Conservation (phyloP, 163 green algal species). For the Scenedesmus sp. region DNA sequence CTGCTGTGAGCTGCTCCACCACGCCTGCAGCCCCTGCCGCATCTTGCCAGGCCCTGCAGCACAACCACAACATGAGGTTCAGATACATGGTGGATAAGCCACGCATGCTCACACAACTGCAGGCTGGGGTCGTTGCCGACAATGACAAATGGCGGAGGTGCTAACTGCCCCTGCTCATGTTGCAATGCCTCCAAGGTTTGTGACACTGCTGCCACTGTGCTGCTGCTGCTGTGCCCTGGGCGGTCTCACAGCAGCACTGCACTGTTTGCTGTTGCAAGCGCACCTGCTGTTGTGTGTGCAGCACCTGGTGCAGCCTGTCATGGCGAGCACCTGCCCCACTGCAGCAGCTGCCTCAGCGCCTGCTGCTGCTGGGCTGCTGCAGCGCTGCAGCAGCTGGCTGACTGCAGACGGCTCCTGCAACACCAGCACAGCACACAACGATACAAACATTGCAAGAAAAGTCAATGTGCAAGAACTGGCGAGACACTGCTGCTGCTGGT, state of each 20-base stretch:
- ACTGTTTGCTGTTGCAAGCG: not conserved
- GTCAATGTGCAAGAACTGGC: not conserved
- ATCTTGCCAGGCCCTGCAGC: not conserved
- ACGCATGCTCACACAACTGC: no score
- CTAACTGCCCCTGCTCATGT: not conserved
- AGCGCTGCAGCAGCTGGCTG: not conserved
- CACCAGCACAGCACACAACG: not conserved
- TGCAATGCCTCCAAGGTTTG: not conserved
- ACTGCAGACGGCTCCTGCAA: not conserved
- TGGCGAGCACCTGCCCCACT: not conserved
- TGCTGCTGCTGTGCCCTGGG: not conserved
- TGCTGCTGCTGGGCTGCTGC: not conserved
- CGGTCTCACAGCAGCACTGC: not conserved
- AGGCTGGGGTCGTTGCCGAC: not conserved
- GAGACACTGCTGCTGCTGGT: not conserved
- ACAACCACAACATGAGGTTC: not conserved
- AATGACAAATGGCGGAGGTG: not conserved
- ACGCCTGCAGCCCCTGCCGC: not conserved
- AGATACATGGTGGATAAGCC: no score
- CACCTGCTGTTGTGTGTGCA: slow-evolving; percentile 26
- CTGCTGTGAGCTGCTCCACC: not conserved
- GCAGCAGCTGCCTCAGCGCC: slow-evolving; percentile 1
- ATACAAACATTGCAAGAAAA: not conserved
- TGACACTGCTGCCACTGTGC: not conserved
- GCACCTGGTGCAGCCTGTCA: slow-evolving; percentile 20